phyloP scores from a whole-genome alignment of 257 asterid species.

The Prunella vulgaris region DNA sequence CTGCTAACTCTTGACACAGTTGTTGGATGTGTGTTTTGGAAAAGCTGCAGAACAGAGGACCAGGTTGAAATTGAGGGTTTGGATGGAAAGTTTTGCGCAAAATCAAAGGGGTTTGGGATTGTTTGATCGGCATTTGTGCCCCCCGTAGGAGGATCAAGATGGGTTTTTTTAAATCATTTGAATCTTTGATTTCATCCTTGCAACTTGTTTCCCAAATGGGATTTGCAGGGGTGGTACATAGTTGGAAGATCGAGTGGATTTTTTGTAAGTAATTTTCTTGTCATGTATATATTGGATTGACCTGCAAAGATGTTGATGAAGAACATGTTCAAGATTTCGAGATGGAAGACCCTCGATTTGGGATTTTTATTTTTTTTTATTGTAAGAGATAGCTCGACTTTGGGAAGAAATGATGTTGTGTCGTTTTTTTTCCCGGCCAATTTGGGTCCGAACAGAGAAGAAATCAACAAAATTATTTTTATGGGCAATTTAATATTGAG shows the following conservation, averaged over 20 bases:
- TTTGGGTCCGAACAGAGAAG: no score
- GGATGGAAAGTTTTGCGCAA: slow-evolving; percentile 10
- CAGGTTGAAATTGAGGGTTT: slow-evolving; percentile 25
- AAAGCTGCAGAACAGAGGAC: slow-evolving; percentile 33
- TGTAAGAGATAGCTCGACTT: no score
- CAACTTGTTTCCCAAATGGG: slow-evolving; percentile 18
- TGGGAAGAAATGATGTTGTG: no score
- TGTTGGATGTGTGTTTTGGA: slow-evolving; percentile 37
- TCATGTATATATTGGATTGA: slow-evolving; percentile 4
- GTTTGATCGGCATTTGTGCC: slow-evolving; percentile 8
- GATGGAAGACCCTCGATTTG: neutral
- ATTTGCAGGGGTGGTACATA: neutral
- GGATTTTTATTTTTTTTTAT: no score
- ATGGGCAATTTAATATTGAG: no score
- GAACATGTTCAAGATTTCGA: neutral
- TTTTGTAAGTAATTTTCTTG: neutral
- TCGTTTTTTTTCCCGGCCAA: no score
- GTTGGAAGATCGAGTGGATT: neutral
- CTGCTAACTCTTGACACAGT: slow-evolving; percentile 49
- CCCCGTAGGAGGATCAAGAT: neutral
- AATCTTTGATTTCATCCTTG: neutral
- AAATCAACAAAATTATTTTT: no score
- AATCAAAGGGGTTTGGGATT: slow-evolving; percentile 27
- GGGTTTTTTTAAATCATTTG: neutral
- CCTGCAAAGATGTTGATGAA: neutral